Base-by-base conservation (phyloP, 2,329 filamentous ascomycete genomes). In the Fusarium staphyleae region DNA sequence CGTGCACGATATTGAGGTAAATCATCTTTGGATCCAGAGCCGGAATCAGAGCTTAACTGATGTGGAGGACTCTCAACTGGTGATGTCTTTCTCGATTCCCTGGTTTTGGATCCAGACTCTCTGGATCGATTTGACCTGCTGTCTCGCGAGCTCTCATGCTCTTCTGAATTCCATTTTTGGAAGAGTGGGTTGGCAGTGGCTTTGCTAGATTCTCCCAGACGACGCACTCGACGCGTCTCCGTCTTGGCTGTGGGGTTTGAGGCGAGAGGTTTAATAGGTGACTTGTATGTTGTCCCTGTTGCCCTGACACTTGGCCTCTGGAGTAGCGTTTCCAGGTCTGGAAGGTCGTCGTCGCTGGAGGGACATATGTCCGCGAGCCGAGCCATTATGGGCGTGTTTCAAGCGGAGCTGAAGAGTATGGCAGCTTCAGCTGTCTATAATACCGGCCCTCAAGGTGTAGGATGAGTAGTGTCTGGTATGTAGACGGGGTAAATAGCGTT, bases 271-370 rank as follows among this genome's bases (percentile, higher is more conserved):
- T 63, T 61, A 35, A 48, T 50, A n/a, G 53, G 37, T 8, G 48
- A 24, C 34, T 52, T 16, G 39, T 16, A 22, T 49, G 55, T 28
- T 28, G 36, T 39, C n/a, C 47, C 60, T n/a, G 59, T 59, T 61
- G 51, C 46, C 54, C 49, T 57, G 28, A 40, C 35, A 32, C 22
- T 56, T 19, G 61, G 36, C 22, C 48, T 62, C 8, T 52, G 58
- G 16, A 69, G 36, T 8, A 77, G 52, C 2, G 69, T 67, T 32
- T 72, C 69, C 18, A 77, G 51, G 28, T 75, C 74, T 2, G 77
- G 75, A 19, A 78, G 72, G 28, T 78, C 77, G 34, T 79, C 76
- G 15, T 78, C 74, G 45, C 70, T 73, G 14, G 72, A 70, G 35
- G 64, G 59, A 41, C 51, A 67, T 39, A 60, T 66, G 6, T 73